These are phyloP conservation scores for Pugionium dolabratum DNA, from an alignment of 345 rosid genomes.

Conservation along the genomic window DNA sequence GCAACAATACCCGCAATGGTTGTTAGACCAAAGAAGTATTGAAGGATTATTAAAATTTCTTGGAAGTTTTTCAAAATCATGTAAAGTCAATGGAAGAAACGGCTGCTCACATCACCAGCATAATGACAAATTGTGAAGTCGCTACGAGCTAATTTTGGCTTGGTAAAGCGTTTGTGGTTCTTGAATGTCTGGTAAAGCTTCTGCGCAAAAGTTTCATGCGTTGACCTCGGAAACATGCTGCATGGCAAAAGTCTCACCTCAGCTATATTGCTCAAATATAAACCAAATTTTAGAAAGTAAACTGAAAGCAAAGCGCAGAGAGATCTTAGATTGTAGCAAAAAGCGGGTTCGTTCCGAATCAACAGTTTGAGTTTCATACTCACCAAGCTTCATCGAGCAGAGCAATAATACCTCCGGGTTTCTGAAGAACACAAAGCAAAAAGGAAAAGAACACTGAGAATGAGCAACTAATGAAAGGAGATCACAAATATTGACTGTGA, in stretches of 20 bases:
- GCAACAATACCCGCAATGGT: conserved; percentile 42
- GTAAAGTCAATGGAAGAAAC: conserved; percentile 30
- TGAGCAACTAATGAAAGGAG: conserved; percentile 22
- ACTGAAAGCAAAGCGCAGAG: conserved; percentile 9
- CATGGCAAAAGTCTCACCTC: conserved; percentile 42
- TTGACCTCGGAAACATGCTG: conserved; percentile 99
- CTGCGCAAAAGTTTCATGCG: conserved; percentile 98
- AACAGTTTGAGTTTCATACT: conserved; percentile 34
- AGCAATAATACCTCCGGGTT: conserved; percentile 99
- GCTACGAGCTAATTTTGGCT: conserved; percentile 92
- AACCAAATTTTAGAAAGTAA: conserved; percentile 21
- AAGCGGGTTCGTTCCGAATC: conserved; percentile 22
- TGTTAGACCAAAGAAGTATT: conserved; percentile 22
- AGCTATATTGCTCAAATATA: conserved; percentile 31
- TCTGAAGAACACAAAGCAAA: conserved; percentile 55
- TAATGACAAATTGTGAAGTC: conserved; percentile 98
- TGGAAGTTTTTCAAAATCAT: conserved; percentile 21
- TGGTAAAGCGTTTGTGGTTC: conserved; percentile 84
- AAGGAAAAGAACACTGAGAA: conserved; percentile 20
- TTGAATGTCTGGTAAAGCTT: conserved; percentile 96
- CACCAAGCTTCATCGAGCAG: conserved; percentile 99
- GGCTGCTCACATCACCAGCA: conserved; percentile 93
- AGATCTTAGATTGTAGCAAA: background rate
- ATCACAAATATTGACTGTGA: conserved; percentile 12
- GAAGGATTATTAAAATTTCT: conserved; percentile 21